Evolutionary conservation across 1,139 yeast species (phyloP), one percentile per base, ranked within the genome.

Genomic region (Hemisphaericaspora subhashii): DNA sequence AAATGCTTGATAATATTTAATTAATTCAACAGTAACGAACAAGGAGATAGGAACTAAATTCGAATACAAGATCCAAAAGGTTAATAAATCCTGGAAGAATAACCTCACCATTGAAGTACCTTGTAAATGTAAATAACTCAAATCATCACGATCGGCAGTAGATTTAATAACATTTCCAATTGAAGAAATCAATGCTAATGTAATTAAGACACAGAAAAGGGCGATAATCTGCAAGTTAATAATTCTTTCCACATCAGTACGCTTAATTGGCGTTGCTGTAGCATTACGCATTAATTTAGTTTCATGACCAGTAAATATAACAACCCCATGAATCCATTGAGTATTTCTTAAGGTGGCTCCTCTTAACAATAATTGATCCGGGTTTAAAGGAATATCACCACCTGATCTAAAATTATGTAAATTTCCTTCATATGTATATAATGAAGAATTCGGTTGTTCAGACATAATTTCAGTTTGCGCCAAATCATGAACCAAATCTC

Each of bases 251-350:
- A 94, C 98, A 20, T 96, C 96, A 1, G 98, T 94, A 54, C 95
- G 77, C 58, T 94, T 94, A 53, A 94, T 94, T 4, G 98, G 98
- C 1, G 99, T 84, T 3, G 98, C 97, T 2, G 98, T 90, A 11
- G 99, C 98, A 66, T 94, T 94, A 57, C 98, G 80, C 98, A 94
- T 92, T 48, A 94, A 74, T 57, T 94, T 94, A 0, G 99, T 92
- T 64, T 94, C 98, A 60, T 94, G 98, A 20, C 98, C 99, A 0
- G 99, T 94, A 58, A 92, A 94, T 1, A 92, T 80, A 2, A 87
- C 97, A 33, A 89, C 74, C 21, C 98, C 98, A 53, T 88, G 89
- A 33, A 94, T 80, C 97, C 97, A 94, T 36, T 83, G 88, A 0
- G 98, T 94, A 55, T 94, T 94, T 62, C 97, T 77, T 47, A 94